A percentile compares a stretch with the other conserved stretches of the same genome.
phyloP scores from a whole-genome alignment of 1,284 basidiomycete species.

The Neonothopanus nambi region DNA sequence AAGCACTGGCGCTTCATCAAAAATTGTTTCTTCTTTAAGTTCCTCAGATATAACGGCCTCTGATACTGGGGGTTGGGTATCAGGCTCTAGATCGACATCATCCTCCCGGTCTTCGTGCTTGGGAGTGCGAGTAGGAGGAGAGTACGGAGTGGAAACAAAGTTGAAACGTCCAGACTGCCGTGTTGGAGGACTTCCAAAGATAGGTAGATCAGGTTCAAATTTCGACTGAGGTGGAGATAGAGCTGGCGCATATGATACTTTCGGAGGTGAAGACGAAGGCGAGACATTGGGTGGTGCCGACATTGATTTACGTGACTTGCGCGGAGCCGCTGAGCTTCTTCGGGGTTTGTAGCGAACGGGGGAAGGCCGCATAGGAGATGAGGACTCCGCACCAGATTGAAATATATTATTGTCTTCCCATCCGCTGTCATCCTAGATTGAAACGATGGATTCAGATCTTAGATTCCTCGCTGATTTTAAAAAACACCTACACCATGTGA shows the following conservation, averaged over 20 bases:
- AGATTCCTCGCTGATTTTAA: constrained; percentile 5
- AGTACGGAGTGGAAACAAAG: constrained; percentile 5
- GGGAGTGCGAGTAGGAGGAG: constrained; percentile 6
- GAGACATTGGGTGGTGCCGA: constrained; percentile 69
- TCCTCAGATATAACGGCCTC: constrained; percentile 25
- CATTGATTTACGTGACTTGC: constrained; percentile 63
- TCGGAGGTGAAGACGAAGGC: constrained; percentile 41
- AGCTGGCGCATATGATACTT: constrained; percentile 18
- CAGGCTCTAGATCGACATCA: constrained; percentile 7
- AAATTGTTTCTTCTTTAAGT: constrained; percentile 14
- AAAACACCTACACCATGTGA: constrained; percentile 42
- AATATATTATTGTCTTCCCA: constrained; percentile 88
- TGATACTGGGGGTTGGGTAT: background rate
- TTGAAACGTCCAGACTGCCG: constrained; percentile 4
- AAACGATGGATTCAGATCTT: constrained; percentile 23
- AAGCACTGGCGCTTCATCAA: constrained; percentile 19
- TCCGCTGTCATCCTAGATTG: constrained; percentile 60
- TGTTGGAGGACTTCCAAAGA: constrained; percentile 18
- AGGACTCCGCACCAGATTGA: constrained; percentile 78
- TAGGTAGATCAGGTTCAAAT: constrained; percentile 60
- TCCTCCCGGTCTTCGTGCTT: constrained; percentile 17
- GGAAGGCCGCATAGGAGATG: constrained; percentile 67
- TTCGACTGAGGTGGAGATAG: constrained; percentile 44
- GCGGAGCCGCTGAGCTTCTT: constrained; percentile 43
- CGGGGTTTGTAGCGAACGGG: constrained; percentile 54